Base-by-base conservation (phyloP, 2,329 filamentous ascomycete species). In the Trichophaea hybrida region DNA sequence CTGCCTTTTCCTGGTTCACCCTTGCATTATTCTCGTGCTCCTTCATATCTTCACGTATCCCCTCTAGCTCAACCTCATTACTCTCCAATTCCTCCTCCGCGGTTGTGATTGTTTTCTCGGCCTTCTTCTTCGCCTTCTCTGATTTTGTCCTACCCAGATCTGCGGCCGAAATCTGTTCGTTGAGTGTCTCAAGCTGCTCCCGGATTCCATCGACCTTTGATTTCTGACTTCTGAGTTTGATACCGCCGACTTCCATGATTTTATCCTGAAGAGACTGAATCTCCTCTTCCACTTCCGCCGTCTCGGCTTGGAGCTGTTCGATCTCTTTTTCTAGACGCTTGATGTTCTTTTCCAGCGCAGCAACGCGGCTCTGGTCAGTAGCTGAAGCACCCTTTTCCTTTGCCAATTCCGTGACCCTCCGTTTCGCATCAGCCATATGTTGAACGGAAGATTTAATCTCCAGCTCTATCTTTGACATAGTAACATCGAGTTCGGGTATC, bases 171-270 rank as follows among this genome's bases (percentile, higher is more conserved):
- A 88, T 83, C 63, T 88, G 84, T 65, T 97, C 91, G 56, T 81
- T 84, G 61, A 94, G 78, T 10, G 83, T 81, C 52, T 84, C 77
- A 59, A 97, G 89, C 70, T 94, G 84, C 68, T 89, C 86, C 71
- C 94, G 95, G 64, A 94, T 76, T 5, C 83, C 80, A 70, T 97
- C 91, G 37, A 98, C 89, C 75, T 86, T 94, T 62, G 88, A 83
- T 68, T 93, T 90, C 71, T 98, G 91, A 15, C 84, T 81, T 58
- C 93, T 84, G 15, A 98, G 81, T 73, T 88, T 89, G 69, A 97
- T 89, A 73, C 93, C 93, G 69, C 93, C 93, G 64, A 95, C 85
- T 72, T 96, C 85, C 93, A 98, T 97, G 69, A 98, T 98, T 76
- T 90, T 94, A 77, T 93, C 85, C 71, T 98, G 91, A 1, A 98